A percentile compares a stretch with the other conserved stretches of the same genome.
Evolutionary conservation across 495 filamentous ascomycete species (phyloP).

Genomic region (Lasiosphaeris hirsuta): DNA sequence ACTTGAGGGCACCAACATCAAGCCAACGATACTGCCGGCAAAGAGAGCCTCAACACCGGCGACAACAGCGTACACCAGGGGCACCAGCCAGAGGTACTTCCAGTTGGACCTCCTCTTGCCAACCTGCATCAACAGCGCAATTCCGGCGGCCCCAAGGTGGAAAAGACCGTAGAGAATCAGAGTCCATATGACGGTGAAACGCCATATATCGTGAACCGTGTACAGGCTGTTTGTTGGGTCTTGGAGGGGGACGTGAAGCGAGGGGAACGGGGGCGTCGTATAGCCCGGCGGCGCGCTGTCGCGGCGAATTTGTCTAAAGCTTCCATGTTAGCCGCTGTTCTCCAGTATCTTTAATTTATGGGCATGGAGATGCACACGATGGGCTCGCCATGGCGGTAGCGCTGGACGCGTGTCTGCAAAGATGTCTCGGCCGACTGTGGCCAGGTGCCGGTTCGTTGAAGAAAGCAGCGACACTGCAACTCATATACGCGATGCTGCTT

Average conservation of each 20-base stretch:
- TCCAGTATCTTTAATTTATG: background rate
- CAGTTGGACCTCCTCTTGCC: constrained; percentile 56
- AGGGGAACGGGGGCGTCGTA: constrained; percentile 73
- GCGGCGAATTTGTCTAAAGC: constrained; percentile 18
- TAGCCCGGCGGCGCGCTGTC: constrained; percentile 63
- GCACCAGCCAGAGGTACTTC: constrained; percentile 73
- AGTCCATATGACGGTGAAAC: constrained; percentile 90
- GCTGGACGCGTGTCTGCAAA: background rate
- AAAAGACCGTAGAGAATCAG: constrained; percentile 63
- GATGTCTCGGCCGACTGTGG: background rate
- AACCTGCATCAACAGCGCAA: constrained; percentile 68
- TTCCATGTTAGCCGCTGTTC: background rate
- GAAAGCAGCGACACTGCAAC: background rate
- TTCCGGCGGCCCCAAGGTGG: constrained; percentile 66
- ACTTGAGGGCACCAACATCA: constrained; percentile 65
- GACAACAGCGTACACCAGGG: constrained; percentile 68
- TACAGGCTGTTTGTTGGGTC: constrained; percentile 65
- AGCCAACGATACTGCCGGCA: constrained; percentile 83
- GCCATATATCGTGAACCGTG: constrained; percentile 78
- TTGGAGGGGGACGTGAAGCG: constrained; percentile 71
- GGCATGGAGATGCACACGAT: constrained; percentile 14
- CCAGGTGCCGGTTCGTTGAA: background rate
- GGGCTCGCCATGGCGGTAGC: constrained; percentile 15
- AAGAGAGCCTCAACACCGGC: constrained; percentile 78
- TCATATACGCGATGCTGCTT: background rate